These are phyloP conservation scores for Chaetothyriales sp. DNA, from an alignment of 2,329 filamentous ascomycete species.

Conservation along the genomic window DNA sequence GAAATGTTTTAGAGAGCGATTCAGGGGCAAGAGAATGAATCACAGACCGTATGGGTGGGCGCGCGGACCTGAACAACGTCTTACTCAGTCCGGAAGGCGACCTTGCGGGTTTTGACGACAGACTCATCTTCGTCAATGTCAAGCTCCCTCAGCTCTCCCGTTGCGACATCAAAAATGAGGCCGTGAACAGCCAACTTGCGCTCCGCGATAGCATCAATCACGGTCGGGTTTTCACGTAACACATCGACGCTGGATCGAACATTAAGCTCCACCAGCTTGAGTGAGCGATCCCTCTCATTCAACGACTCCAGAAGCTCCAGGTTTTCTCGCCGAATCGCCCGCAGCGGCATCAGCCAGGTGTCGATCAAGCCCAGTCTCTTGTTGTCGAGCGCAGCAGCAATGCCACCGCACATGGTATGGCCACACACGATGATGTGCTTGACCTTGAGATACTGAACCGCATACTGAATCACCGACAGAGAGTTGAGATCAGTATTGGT, in stretches of 20 bases:
- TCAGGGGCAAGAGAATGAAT: not conserved
- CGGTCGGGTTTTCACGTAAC: conserved; percentile 51
- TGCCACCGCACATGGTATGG: conserved; percentile 46
- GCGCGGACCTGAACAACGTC: not conserved
- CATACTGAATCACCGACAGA: conserved; percentile 62
- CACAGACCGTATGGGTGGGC: not conserved
- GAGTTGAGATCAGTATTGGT: conserved; percentile 60
- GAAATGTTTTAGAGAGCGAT: not conserved
- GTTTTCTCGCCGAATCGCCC: conserved; percentile 40
- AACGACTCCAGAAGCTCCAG: conserved; percentile 35
- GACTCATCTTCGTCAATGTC: conserved; percentile 30
- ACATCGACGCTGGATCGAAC: conserved; percentile 53
- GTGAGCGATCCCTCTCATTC: conserved; percentile 33
- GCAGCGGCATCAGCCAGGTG: conserved; percentile 44
- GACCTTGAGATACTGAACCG: conserved; percentile 55
- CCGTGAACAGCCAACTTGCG: conserved; percentile 62
- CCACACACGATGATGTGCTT: conserved; percentile 48
- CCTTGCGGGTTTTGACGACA: conserved; percentile 24
- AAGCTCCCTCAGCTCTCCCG: conserved; percentile 39
- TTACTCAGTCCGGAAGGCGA: conserved; percentile 24
- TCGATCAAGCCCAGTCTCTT: conserved; percentile 45
- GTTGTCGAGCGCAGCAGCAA: conserved; percentile 40
- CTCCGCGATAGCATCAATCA: conserved; percentile 56
- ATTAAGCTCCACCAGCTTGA: conserved; percentile 61
- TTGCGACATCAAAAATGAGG: conserved; percentile 54